These are phyloP conservation scores for Kwoniella pini DNA, from an alignment of 768 basidiomycete genomes.

Conservation along the genomic window DNA sequence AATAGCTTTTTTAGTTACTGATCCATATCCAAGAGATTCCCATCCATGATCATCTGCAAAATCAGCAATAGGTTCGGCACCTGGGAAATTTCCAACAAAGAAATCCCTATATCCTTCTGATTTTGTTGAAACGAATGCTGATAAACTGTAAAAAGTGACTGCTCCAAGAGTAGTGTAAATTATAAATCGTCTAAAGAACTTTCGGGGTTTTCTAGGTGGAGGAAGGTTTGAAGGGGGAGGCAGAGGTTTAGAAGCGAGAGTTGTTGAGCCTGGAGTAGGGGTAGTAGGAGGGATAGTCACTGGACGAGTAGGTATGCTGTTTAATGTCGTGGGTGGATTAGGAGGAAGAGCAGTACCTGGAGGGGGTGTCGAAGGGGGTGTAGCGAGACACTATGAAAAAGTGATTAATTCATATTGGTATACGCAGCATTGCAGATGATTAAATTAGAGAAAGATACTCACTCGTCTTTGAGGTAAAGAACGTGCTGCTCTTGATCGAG, in stretches of 20 bases:
- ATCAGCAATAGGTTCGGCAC: constrained; percentile 73
- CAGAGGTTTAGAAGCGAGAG: constrained; percentile 24
- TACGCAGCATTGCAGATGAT: not conserved
- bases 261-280: constrained; percentile 37
- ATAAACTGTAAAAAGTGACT: constrained; percentile 78
- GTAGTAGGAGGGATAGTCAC: constrained; percentile 37
- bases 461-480: constrained; percentile 31
- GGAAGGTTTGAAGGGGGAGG: constrained; percentile 26
- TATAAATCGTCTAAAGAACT: constrained; percentile 63
- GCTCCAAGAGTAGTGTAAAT: constrained; percentile 68
- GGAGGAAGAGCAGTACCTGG: constrained; percentile 23
- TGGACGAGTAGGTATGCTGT: constrained; percentile 28
- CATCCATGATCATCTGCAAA: constrained; percentile 77
- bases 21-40: constrained; percentile 69
- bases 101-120: constrained; percentile 79
- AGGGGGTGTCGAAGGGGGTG: constrained; percentile 31
- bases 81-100: constrained; percentile 77
- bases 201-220: constrained; percentile 27
- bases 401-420: not conserved
- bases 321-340: constrained; percentile 24
- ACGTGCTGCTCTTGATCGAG: constrained; percentile 23
- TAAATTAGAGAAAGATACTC: constrained; percentile 2
- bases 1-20: constrained; percentile 37
- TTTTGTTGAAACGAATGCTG: constrained; percentile 74
- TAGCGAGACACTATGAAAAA: constrained; percentile 25